phyloP scores from a whole-genome alignment of 345 rosid species.

The Theobroma cacao region DNA sequence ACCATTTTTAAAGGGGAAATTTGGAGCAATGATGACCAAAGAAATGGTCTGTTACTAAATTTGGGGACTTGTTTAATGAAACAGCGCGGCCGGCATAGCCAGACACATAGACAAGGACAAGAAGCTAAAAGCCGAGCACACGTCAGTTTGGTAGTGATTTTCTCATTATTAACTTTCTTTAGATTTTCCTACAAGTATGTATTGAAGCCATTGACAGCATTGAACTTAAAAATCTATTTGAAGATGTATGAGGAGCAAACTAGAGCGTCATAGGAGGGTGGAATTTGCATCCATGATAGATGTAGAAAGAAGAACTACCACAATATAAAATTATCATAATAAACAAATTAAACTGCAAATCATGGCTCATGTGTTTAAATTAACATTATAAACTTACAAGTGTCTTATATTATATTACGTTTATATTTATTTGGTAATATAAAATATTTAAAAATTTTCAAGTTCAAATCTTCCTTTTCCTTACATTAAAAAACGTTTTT shows the following conservation, averaged over 20 bases:
- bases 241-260: neutral
- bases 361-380: neutral
- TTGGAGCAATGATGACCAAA: conserved; percentile 8
- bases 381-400: neutral
- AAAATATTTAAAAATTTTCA: no score
- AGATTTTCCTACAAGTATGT: neutral
- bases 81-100: conserved; percentile 56
- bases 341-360: neutral
- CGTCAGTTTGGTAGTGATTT: conserved; percentile 12
- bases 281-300: neutral
- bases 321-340: neutral
- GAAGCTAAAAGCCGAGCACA: conserved; percentile 35
- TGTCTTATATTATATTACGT: neutral
- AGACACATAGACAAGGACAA: conserved; percentile 36
- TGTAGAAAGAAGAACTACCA: conserved; percentile 3
- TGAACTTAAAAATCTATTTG: neutral
- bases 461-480: no score
- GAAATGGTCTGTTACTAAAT: conserved; percentile 12
- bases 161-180: neutral
- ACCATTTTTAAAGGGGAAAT: conserved; percentile 26
- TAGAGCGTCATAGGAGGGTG: neutral
- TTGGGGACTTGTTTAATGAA: conserved; percentile 10
- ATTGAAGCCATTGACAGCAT: neutral
- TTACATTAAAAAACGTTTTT: no score
- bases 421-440: neutral